Percentiles rank a stretch among this genome's conserved stretches.
phyloP scores from a whole-genome alignment of 2,329 filamentous ascomycete genomes.

The Claviceps purpurea region DNA sequence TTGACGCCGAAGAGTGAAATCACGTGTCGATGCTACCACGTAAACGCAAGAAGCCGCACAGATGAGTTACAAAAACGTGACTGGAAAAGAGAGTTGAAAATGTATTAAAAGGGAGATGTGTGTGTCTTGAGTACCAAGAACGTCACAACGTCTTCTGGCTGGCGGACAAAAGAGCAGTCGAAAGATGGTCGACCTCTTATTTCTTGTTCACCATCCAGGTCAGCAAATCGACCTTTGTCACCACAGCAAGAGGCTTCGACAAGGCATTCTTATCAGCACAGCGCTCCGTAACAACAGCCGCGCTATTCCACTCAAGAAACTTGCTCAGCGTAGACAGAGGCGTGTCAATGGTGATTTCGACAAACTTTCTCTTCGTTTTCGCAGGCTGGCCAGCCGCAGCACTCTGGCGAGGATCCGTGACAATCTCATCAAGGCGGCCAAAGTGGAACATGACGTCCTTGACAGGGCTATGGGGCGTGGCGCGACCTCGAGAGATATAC shows the following conservation, averaged over 20 bases:
- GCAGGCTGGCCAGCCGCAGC: slow-evolving; percentile 24
- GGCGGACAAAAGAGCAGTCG: background rate
- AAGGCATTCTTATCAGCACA: slow-evolving; percentile 39
- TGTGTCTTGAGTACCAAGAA: too few relatives aligned
- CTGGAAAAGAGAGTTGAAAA: background rate
- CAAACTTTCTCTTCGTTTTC: slow-evolving; percentile 55
- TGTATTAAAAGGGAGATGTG: background rate
- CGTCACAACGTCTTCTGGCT: too few relatives aligned
- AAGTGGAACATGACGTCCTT: slow-evolving; percentile 96
- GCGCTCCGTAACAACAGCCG: slow-evolving; percentile 82
- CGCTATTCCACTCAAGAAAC: slow-evolving; percentile 97
- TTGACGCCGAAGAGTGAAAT: too few relatives aligned
- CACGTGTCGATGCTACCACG: too few relatives aligned
- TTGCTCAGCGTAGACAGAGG: slow-evolving; percentile 70
- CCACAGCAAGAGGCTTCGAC: slow-evolving; percentile 73
- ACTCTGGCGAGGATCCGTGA: slow-evolving; percentile 70
- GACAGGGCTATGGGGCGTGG: slow-evolving; percentile 59
- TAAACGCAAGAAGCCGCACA: too few relatives aligned
- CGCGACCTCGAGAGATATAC: slow-evolving; percentile 75
- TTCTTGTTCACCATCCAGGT: slow-evolving; percentile 73
- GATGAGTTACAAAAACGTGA: background rate
- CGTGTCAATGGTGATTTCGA: slow-evolving; percentile 89
- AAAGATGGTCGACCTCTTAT: slow-evolving; percentile 1
- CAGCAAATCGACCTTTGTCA: slow-evolving; percentile 91
- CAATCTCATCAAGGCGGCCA: slow-evolving; percentile 69